These are phyloP conservation scores for Cadophora malorum DNA, from an alignment of 2,329 filamentous ascomycete species.

Conservation along the genomic window DNA sequence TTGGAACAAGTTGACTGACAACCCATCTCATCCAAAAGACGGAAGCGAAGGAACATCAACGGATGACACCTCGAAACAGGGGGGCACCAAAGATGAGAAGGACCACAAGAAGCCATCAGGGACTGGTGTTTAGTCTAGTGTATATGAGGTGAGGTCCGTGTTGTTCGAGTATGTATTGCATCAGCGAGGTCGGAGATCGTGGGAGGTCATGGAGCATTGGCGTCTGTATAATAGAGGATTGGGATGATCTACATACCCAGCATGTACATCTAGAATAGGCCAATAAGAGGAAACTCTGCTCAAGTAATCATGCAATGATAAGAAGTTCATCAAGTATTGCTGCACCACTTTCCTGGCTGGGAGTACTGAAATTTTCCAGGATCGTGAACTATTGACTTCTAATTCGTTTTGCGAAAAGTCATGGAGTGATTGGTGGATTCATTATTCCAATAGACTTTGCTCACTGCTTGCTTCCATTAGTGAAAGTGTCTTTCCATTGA, in stretches of 20 bases:
- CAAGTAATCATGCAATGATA: slow-evolving; percentile 10
- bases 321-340: not conserved
- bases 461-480: not conserved
- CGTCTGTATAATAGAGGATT: slow-evolving; percentile 30
- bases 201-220: slow-evolving; percentile 32
- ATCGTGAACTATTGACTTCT: not conserved
- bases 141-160: slow-evolving; percentile 25
- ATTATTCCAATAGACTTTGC: not conserved
- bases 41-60: slow-evolving; percentile 15
- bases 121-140: slow-evolving; percentile 19
- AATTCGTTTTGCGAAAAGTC: not conserved
- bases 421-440: slow-evolving; percentile 4
- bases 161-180: slow-evolving; percentile 34
- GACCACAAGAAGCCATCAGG: slow-evolving; percentile 34
- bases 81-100: slow-evolving; percentile 29
- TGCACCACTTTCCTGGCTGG: not conserved
- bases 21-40: slow-evolving; percentile 46
- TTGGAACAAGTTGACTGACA: slow-evolving; percentile 91
- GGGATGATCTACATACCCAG: slow-evolving; percentile 20
- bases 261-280: slow-evolving; percentile 35
- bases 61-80: not conserved
- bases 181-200: slow-evolving; percentile 31
- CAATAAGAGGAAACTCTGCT: slow-evolving; percentile 36
- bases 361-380: not conserved
- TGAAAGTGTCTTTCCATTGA: not conserved